Conservation (phyloP, 2,329 filamentous ascomycete genomes). For the Hypoxylon sp. region DNA sequence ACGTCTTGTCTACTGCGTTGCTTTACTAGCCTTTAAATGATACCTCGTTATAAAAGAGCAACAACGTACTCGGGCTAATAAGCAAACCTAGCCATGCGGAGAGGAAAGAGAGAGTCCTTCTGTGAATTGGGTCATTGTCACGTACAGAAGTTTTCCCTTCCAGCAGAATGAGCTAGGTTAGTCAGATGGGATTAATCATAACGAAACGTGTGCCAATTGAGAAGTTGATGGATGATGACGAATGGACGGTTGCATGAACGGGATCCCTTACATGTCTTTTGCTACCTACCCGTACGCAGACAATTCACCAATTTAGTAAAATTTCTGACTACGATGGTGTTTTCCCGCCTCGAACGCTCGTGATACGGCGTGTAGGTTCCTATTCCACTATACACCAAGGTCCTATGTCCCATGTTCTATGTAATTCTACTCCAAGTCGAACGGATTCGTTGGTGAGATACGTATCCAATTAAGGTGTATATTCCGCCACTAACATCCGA, state of each 20-base stretch:
- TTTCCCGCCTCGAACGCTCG: background rate
- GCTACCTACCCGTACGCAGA: slow-evolving; percentile 27
- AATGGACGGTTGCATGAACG: slow-evolving; percentile 44
- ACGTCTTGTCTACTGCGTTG: slow-evolving; percentile 47
- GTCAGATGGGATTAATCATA: slow-evolving; percentile 27
- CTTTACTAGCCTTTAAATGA: slow-evolving; percentile 49
- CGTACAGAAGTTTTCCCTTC: slow-evolving; percentile 17
- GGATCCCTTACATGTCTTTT: slow-evolving; percentile 24
- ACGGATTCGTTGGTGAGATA: background rate
- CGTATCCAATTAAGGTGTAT: background rate
- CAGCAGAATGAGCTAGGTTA: slow-evolving; percentile 18
- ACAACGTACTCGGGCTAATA: slow-evolving; percentile 44
- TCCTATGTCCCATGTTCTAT: no score
- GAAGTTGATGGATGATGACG: slow-evolving; percentile 27
- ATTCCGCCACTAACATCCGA: background rate
- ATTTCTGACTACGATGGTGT: slow-evolving; percentile 5
- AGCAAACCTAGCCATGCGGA: slow-evolving; percentile 33
- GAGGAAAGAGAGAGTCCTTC: slow-evolving; percentile 23
- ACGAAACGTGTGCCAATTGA: slow-evolving; percentile 28
- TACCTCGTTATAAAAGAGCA: slow-evolving; percentile 49
- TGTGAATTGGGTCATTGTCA: slow-evolving; percentile 26
- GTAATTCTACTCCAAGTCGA: background rate
- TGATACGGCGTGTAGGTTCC: slow-evolving; percentile 2
- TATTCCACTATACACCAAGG: background rate
- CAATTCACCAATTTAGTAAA: slow-evolving; percentile 33